Base-by-base conservation (phyloP, 306 rosid genomes). In the Arachis hypogaea region DNA sequence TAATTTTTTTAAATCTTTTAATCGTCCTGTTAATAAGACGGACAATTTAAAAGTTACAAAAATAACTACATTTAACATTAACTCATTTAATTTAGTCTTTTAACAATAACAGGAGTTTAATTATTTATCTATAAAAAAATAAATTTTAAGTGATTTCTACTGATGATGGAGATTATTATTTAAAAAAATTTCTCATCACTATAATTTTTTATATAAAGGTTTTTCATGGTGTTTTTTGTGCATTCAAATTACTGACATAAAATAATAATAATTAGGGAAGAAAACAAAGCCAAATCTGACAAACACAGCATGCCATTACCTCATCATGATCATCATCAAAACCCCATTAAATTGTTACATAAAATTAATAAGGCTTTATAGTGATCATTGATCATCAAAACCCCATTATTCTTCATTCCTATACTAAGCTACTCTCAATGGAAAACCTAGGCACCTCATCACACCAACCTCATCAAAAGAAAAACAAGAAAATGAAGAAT, bases 271-370 rank as follows among this genome's bases (percentile, higher is more conserved):
- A 65, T 44, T 33, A 68, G 59, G 62, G 76, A 70, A 76, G 55
- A 22, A 63, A 73, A 84, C 77, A 78, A 86, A 38, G 67, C 63
- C 80, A 52, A 84, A 66, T 68, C 79, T 57, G 85, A 82, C 89
- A 86, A 69, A 52, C 54, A 29, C 61, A 75, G 60, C 69, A 79
- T 76, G 80, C 61, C 74, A 76, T 80, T 68, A 75, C 81, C 72
- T 81, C 79, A 76, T 71, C 88, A 83, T 72, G 78, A 54, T 79
- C 75, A 47, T 68, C 58, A 7, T 33, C 4, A 33, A 33, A 42
- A 9, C 52, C 52, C 52, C 52, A 1, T 47, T 9, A 2, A 2
- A 7, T 63, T 50, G 54, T 56, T 76, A 72, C 77, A 72, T 73
- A 56, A 40, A 62, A 29, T 43, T 43, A 43, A 66, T 41, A 43